Base-by-base conservation (phyloP, 371 early-diverging fungal species). In the Mortierella sp. region DNA sequence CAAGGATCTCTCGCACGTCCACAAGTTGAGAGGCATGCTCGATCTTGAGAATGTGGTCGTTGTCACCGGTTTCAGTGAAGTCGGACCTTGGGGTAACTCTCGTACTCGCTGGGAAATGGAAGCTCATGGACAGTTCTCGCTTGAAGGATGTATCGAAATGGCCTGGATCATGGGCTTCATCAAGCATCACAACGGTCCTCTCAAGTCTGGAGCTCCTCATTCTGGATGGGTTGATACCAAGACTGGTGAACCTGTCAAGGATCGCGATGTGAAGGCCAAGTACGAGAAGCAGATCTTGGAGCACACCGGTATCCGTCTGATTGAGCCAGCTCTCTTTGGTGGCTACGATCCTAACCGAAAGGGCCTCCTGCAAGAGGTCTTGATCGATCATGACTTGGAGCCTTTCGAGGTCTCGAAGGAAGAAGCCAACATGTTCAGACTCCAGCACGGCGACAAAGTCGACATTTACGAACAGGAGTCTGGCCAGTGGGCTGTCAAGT, bases 71-170 rank as follows among this genome's bases (percentile, higher is more conserved):
- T 96, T 94, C 65, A 93, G 94, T 79, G 97, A 97, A 81, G 96
- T 97, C 14, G 94, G 96, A 6, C 98, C 98, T 21, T 96, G 89
- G 85, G 98, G 98, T 78, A 93, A 93, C 67, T 88, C 94, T 41
- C 89, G 96, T 72, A 96, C 96, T 56, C 94, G 98, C 58, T 98
- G 98, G 98, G 97, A 97, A 82, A 97, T 97, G 95, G 96, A 95
- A 80, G 91, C 94, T 57, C 72, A 83, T 54, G 98, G 98, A 66
- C 91, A 95, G 79, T 94, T 97, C 84, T 96, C 96, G 47, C 86
- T 97, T 38, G 96, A 96, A 58, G 98, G 96, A 18, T 95, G 96
- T 78, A 94, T 97, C 71, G 97, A 97, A 83, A 90, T 97, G 90
- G 96, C 98, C 34, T 96, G 98, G 96, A 93, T 96, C 72, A 96